Conservation (phyloP, 257 asterid species). For the Lycium barbarum region DNA sequence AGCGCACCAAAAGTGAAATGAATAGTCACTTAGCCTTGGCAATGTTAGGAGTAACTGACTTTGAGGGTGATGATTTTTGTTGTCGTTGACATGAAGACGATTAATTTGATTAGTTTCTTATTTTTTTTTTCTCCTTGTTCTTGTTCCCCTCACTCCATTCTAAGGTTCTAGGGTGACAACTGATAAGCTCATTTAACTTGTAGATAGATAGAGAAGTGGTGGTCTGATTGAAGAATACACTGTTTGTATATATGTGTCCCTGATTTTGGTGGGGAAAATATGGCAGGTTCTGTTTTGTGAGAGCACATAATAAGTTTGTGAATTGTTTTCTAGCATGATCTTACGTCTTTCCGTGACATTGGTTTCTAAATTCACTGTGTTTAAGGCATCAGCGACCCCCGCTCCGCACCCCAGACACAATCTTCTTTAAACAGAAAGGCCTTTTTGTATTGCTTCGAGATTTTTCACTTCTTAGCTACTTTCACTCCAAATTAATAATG, state of each 20-base stretch:
- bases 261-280: conserved; percentile 24
- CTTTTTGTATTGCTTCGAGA: not conserved
- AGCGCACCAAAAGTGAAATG: conserved; percentile 74
- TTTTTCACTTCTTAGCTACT: not conserved
- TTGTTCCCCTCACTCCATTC: not conserved
- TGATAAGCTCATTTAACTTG: conserved; percentile 30
- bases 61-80: conserved; percentile 65
- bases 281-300: conserved; percentile 31
- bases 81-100: conserved; percentile 51
- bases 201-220: conserved; percentile 56
- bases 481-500: not conserved
- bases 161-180: conserved; percentile 35
- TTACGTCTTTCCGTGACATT: not conserved
- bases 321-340: not conserved
- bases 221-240: conserved; percentile 31
- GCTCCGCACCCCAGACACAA: no score
- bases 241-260: conserved; percentile 33
- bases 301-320: conserved; percentile 25
- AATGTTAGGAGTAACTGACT: conserved; percentile 81
- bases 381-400: not conserved
- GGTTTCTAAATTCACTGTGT: not conserved
- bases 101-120: not conserved
- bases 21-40: conserved; percentile 86
- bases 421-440: not conserved
- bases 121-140: not conserved